Evolutionary conservation across 2,329 filamentous ascomycete genomes (phyloP).

Genomic region (Canariomyces notabilis): DNA sequence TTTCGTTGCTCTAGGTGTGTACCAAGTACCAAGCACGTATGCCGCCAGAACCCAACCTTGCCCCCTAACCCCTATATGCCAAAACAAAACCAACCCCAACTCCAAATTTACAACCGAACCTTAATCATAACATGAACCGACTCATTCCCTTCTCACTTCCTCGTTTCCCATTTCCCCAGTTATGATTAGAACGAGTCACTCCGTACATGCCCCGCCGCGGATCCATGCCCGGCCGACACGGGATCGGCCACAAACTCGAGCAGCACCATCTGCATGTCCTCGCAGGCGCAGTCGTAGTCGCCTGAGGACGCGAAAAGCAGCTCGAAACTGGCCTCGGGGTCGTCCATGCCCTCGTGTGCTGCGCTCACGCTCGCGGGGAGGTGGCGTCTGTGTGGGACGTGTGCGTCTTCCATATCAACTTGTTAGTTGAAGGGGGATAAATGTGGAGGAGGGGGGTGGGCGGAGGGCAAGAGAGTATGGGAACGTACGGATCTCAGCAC

Average conservation of each 20-base stretch:
- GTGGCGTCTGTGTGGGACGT: background rate
- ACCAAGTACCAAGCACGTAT: too few species aligned
- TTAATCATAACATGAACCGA: too few species aligned
- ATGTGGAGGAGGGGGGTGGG: background rate
- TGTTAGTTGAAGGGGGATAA: too few species aligned
- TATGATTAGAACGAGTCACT: too few species aligned
- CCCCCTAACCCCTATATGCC: too few species aligned
- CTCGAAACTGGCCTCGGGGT: conserved; percentile 2
- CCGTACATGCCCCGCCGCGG: background rate
- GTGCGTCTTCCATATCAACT: too few species aligned
- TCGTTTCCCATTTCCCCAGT: too few species aligned
- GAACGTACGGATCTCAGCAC: conserved; percentile 5
- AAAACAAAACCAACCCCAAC: too few species aligned
- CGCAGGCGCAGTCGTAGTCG: conserved; percentile 4
- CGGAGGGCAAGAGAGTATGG: background rate
- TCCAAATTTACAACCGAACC: too few species aligned
- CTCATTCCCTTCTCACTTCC: too few species aligned
- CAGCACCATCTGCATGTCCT: conserved; percentile 12
- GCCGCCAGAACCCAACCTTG: too few species aligned
- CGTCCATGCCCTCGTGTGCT: conserved; percentile 3
- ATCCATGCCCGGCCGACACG: background rate
- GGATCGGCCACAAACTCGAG: conserved; percentile 10
- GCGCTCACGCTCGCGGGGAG: conserved; percentile 2
- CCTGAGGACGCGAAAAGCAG: conserved; percentile 4
- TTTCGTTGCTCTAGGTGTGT: too few species aligned